Conservation (phyloP, 805 yeast species). For the Ogataea methanolica region DNA sequence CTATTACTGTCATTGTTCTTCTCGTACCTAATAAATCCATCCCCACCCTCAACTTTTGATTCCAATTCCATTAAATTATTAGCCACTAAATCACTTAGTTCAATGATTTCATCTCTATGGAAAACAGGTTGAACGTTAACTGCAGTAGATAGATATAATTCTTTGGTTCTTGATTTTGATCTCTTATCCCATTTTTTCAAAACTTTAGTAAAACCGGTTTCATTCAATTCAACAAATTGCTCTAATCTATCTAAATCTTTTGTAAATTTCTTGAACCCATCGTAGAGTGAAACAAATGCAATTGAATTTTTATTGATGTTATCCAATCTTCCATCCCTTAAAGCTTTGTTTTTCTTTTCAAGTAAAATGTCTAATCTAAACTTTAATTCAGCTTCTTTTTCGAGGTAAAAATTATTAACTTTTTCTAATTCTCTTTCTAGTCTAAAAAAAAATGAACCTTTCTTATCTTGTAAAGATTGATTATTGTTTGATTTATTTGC, state of each 20-base stretch:
- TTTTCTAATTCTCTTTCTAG: conserved; percentile 94
- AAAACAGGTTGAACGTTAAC: conserved; percentile 96
- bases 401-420: conserved; percentile 86
- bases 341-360: conserved; percentile 51
- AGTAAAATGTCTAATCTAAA: conserved; percentile 71
- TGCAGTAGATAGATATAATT: conserved; percentile 83
- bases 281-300: conserved; percentile 76
- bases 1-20: conserved; percentile 9
- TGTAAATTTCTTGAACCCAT: conserved; percentile 83
- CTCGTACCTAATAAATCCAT: conserved; percentile 23
- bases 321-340: conserved; percentile 38
- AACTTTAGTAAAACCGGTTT: conserved; percentile 93
- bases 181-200: conserved; percentile 98
- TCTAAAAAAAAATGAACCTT: conserved; percentile 83
- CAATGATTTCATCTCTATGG: conserved; percentile 82
- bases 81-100: conserved; percentile 72
- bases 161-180: conserved; percentile 91
- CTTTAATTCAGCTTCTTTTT: conserved; percentile 84
- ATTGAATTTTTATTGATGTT: conserved; percentile 61
- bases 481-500: conserved; percentile 34
- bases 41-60: conserved; percentile 48
- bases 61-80: conserved; percentile 70
- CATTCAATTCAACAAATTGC: conserved; percentile 91
- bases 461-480: conserved; percentile 73
- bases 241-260: conserved; percentile 85